Evolutionary conservation across 257 asterid genomes (phyloP), one percentile per base, ranked within the genome.

Genomic region (Fraxinus cuspidata): DNA sequence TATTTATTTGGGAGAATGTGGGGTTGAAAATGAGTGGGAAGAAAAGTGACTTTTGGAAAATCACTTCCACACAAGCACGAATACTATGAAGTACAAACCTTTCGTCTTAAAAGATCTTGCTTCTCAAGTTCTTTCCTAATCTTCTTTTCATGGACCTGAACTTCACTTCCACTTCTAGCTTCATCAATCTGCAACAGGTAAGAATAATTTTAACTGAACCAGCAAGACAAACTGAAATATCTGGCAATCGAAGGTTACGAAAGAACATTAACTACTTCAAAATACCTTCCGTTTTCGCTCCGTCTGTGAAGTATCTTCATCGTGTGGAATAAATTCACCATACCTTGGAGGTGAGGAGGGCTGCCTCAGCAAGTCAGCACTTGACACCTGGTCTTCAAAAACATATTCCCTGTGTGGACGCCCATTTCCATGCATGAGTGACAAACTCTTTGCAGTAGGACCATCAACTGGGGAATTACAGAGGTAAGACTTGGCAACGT

Each of bases 51-150:
- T 49, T 49, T 18, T 23, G 23, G 18, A 80, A 80, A 40, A 40
- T 10, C 49, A 10, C 4, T 40, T 40, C 49, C 49, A 40, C 16
- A 40, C 49, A 40, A 40, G 49, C 49, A 11, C 49, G 49, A 75
- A 78, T 12, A 7, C 51, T 42, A 19, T 47, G 71, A 35, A 23
- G 29, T 60, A 47, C 84, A 69, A 73, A 93, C 99, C 96, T 94
- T 96, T 81, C 92, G 85, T 81, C 89, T 87, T 77, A 90, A 79
- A 58, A 87, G 84, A 85, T 96, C 98, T 83, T 90, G 97, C 73
- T 91, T 96, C 87, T 93, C 99, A 53, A 88, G 91, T 86, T 94
- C 98, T 88, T 90, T 96, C 58, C 87, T 82, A 0, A 85, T 86
- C 85, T 88, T 91, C 85, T 91, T 93, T 76, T 92, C 98, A 76